Conservation (phyloP, 2,329 filamentous ascomycete genomes). For the Davidsoniella eucalypti region DNA sequence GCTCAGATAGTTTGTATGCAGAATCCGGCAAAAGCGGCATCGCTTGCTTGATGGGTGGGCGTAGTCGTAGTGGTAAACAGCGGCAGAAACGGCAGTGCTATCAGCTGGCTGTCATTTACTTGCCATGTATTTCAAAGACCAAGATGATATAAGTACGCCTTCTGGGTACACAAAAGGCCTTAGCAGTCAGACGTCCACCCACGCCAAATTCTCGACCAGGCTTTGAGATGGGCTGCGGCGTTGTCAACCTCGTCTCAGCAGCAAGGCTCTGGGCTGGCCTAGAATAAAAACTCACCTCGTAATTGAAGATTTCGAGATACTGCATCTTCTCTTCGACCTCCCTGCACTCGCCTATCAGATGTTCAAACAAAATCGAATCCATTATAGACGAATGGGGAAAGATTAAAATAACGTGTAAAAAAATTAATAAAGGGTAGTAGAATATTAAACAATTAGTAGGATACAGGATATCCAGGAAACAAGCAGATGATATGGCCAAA, state of each 20-base stretch:
- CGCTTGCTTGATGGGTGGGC: too few species aligned
- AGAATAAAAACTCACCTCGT: slow-evolving; percentile 16
- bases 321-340: slow-evolving; percentile 34
- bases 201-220: background rate
- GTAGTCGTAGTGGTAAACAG: too few species aligned
- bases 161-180: background rate
- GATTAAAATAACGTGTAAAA: background rate
- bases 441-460: background rate
- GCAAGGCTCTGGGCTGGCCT: background rate
- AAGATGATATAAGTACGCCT: background rate
- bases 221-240: background rate
- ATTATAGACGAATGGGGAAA: background rate
- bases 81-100: too few species aligned
- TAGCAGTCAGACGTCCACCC: background rate
- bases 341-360: slow-evolving; percentile 27
- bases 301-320: slow-evolving; percentile 44
- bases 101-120: background rate
- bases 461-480: background rate
- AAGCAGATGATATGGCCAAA: background rate
- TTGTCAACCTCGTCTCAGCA: background rate
- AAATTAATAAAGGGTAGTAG: background rate
- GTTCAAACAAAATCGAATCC: slow-evolving; percentile 10
- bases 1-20: too few species aligned
- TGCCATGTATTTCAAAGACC: background rate
- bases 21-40: too few species aligned